These are phyloP conservation scores for Apophysomyces elegans DNA, from an alignment of 371 early-diverging fungal genomes.

Conservation along the genomic window DNA sequence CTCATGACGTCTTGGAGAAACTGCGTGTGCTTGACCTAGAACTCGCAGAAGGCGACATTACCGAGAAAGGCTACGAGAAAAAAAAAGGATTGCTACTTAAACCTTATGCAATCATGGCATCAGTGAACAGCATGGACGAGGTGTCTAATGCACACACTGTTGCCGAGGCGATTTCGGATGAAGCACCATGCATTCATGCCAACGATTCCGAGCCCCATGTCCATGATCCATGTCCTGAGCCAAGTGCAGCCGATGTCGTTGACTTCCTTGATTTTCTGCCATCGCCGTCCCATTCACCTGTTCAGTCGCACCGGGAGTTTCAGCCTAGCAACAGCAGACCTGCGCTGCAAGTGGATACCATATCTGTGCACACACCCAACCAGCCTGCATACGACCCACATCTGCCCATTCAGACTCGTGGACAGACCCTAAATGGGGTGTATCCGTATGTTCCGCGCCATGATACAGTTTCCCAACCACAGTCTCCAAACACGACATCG, in stretches of 20 bases:
- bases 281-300: constrained; percentile 53
- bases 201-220: background rate
- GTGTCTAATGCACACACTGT: constrained; percentile 36
- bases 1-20: constrained; percentile 51
- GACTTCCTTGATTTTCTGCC: constrained; percentile 56
- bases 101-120: constrained; percentile 40
- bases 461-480: background rate
- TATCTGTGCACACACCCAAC: background rate
- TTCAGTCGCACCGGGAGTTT: background rate
- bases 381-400: background rate
- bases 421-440: background rate
- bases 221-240: constrained; percentile 45
- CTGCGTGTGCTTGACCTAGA: constrained; percentile 62
- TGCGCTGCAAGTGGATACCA: background rate
- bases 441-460: background rate
- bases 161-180: background rate
- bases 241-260: constrained; percentile 57
- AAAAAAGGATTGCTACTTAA: constrained; percentile 52
- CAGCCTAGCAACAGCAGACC: background rate
- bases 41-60: constrained; percentile 71
- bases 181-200: constrained; percentile 14
- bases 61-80: constrained; percentile 73
- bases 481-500: background rate
- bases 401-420: background rate
- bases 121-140: constrained; percentile 59